phyloP scores from a whole-genome alignment of 768 basidiomycete species.

The Lyophyllum shimeji region DNA sequence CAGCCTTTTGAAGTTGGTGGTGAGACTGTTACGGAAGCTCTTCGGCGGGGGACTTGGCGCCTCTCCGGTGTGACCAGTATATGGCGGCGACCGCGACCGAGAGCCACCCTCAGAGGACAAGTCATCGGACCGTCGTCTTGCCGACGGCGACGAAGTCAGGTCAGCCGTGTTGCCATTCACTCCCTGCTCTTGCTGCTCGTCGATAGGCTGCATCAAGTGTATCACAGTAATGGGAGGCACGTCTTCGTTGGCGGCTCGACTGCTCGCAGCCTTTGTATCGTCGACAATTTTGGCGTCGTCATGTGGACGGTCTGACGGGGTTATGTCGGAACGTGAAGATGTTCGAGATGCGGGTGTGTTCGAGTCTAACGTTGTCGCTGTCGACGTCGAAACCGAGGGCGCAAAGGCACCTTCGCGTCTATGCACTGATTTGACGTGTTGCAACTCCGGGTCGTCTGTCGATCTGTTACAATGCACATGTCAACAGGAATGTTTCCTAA shows the following conservation, averaged over 20 bases:
- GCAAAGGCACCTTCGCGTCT: slow-evolving; percentile 70
- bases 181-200: slow-evolving; percentile 9
- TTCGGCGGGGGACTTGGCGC: slow-evolving; percentile 51
- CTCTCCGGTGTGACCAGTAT: slow-evolving; percentile 15
- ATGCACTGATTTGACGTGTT: slow-evolving; percentile 31
- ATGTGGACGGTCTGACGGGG: slow-evolving; percentile 2
- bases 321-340: slow-evolving; percentile 4
- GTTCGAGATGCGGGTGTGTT: slow-evolving; percentile 10
- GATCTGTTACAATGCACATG: slow-evolving; percentile 10
- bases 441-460: slow-evolving; percentile 11
- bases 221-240: slow-evolving; percentile 38
- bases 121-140: slow-evolving; percentile 19
- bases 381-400: slow-evolving; percentile 34
- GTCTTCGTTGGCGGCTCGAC: slow-evolving; percentile 14
- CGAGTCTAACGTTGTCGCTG: slow-evolving; percentile 11
- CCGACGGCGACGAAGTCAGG: slow-evolving; percentile 7
- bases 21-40: slow-evolving; percentile 46
- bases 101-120: slow-evolving; percentile 11
- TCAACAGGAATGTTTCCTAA: slow-evolving; percentile 5
- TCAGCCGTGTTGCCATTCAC: slow-evolving; percentile 11
- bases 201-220: slow-evolving; percentile 22
- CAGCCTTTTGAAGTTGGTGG: slow-evolving; percentile 45
- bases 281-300: background rate
- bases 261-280: slow-evolving; percentile 2
- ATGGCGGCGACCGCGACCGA: slow-evolving; percentile 17